A percentile compares a stretch with the other conserved stretches of the same genome.
Conservation (phyloP, 305 asterid species). For the Solanum hybrid region DNA sequence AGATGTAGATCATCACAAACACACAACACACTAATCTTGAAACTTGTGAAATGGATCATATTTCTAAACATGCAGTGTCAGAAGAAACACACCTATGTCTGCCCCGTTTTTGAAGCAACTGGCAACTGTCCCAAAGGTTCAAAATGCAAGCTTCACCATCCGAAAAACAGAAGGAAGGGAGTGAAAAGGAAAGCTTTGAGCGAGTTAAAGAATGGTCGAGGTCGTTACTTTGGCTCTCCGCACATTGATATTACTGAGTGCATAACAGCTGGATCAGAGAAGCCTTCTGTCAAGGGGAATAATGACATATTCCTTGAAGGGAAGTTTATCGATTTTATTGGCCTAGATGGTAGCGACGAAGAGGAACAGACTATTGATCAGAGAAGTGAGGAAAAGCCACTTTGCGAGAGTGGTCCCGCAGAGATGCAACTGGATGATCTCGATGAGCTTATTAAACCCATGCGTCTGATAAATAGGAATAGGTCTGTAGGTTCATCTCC, state of each 20-base stretch:
- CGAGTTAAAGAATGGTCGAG: conserved; percentile 48
- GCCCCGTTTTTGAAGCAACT: conserved; percentile 71
- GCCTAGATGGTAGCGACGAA: conserved; percentile 54
- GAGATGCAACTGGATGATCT: conserved; percentile 15
- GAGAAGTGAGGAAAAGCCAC: conserved; percentile 5
- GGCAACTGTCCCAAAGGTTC: conserved; percentile 66
- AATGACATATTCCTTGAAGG: conserved; percentile 35
- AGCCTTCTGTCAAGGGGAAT: conserved; percentile 31
- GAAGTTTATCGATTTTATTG: conserved; percentile 51
- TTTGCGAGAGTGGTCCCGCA: conserved; percentile 9
- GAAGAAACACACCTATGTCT: conserved; percentile 87
- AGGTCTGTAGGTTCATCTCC: conserved; percentile 14
- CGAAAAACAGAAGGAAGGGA: conserved; percentile 52
- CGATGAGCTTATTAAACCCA: conserved; percentile 28
- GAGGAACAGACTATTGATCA: conserved; percentile 14
- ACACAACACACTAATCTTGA: conserved; percentile 33
- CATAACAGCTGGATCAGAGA: conserved; percentile 17
- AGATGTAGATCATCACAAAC: conserved; percentile 14
- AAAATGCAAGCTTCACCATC: conserved; percentile 96
- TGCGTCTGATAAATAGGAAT: conserved; percentile 23
- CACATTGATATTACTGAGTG: conserved; percentile 27
- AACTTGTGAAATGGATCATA: conserved; percentile 53
- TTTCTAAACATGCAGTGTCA: conserved; percentile 76
- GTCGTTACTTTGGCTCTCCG: conserved; percentile 82
- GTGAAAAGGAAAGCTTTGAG: conserved; percentile 34